phyloP scores from a whole-genome alignment of 495 filamentous ascomycete species.

The Neurospora sublineolata region DNA sequence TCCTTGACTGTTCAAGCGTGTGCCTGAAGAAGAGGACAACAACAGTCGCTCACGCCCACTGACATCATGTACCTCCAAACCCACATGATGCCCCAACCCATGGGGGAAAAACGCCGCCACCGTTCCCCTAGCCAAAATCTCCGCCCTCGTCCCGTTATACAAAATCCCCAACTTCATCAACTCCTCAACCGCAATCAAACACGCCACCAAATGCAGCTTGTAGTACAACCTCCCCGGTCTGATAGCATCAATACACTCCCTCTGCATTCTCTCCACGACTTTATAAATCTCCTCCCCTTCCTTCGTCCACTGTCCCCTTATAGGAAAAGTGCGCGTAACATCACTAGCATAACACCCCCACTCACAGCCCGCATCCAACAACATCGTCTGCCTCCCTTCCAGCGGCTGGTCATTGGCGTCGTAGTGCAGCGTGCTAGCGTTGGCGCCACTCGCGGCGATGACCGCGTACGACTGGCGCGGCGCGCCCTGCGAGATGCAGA shows the following conservation, averaged over 20 bases:
- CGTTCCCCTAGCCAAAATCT: slow-evolving; percentile 57
- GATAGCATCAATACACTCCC: slow-evolving; percentile 57
- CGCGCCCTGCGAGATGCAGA: slow-evolving; percentile 58
- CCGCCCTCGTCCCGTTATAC: slow-evolving; percentile 42
- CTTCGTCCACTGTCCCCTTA: slow-evolving; percentile 50
- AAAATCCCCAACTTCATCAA: slow-evolving; percentile 60
- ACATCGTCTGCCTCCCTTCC: slow-evolving; percentile 53
- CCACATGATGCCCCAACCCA: slow-evolving; percentile 80
- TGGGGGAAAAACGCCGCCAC: slow-evolving; percentile 81
- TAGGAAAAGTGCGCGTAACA: slow-evolving; percentile 77
- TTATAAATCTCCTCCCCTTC: slow-evolving; percentile 61
- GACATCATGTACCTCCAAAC: slow-evolving; percentile 83
- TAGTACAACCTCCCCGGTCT: slow-evolving; percentile 55
- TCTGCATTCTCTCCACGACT: slow-evolving; percentile 73
- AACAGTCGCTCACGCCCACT: slow-evolving; percentile 18
- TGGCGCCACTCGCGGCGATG: slow-evolving; percentile 76
- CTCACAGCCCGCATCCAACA: slow-evolving; percentile 78
- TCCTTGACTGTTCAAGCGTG: background rate
- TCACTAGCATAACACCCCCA: slow-evolving; percentile 84
- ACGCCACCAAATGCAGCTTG: slow-evolving; percentile 58
- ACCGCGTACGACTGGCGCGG: slow-evolving; percentile 75
- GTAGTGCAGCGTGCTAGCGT: slow-evolving; percentile 82
- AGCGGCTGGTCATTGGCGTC: slow-evolving; percentile 62
- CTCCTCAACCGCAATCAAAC: slow-evolving; percentile 57
- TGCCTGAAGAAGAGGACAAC: background rate